phyloP scores from a whole-genome alignment of 2,329 filamentous ascomycete genomes.

The Fusarium sambucinum region DNA sequence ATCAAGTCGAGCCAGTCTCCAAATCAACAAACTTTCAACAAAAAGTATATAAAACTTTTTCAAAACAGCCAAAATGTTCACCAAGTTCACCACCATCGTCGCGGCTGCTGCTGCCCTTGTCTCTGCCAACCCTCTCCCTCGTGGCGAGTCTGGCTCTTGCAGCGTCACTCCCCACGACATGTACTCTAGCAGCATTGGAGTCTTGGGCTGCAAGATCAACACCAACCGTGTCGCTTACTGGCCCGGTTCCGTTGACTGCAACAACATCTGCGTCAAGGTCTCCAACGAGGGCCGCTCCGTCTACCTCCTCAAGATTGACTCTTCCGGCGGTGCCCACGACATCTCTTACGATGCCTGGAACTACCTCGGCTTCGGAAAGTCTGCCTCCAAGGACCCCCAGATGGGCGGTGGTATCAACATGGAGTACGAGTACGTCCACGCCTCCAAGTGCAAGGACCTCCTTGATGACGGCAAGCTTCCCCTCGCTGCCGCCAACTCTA shows the following conservation, averaged over 20 bases:
- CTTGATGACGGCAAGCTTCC: constrained; percentile 65
- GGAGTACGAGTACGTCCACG: constrained; percentile 62
- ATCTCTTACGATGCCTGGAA: constrained; percentile 73
- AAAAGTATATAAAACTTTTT: constrained; percentile 30
- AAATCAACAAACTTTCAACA: constrained; percentile 20
- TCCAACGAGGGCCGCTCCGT: constrained; percentile 62
- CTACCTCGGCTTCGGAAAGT: constrained; percentile 64
- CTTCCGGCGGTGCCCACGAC: constrained; percentile 68
- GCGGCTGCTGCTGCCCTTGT: constrained; percentile 48
- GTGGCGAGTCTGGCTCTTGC: constrained; percentile 48
- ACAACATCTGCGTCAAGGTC: constrained; percentile 68
- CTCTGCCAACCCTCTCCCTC: constrained; percentile 47
- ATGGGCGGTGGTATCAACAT: constrained; percentile 64
- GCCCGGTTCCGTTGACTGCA: constrained; percentile 65
- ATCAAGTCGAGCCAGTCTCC: constrained; percentile 48
- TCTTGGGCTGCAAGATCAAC: constrained; percentile 71
- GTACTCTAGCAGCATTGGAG: constrained; percentile 69
- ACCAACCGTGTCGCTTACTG: constrained; percentile 73
- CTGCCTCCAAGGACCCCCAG: constrained; percentile 60
- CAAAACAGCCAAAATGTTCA: constrained; percentile 47
- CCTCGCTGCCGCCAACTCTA: constrained; percentile 67
- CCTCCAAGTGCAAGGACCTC: constrained; percentile 63
- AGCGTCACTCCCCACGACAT: constrained; percentile 66
- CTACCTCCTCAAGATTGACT: constrained; percentile 70
- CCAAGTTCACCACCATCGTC: constrained; percentile 50